Evolutionary conservation across 2,329 filamentous ascomycete genomes (phyloP).

Genomic region (Venturia aucupariae): DNA sequence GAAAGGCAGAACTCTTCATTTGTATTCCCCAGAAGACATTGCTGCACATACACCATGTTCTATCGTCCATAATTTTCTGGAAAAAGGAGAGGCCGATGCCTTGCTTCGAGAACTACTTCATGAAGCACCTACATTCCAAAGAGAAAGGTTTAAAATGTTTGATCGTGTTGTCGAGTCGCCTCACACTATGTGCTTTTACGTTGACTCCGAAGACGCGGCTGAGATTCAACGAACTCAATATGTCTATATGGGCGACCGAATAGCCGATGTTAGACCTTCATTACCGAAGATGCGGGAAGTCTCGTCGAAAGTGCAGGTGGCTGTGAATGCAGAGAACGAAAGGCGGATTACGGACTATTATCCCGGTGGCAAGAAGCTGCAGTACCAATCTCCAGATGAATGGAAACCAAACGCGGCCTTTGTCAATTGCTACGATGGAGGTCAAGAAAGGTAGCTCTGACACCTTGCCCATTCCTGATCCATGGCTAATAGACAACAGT

Average conservation of each 20-base stretch:
- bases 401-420: conserved; percentile 89
- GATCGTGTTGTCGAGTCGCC: conserved; percentile 78
- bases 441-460: conserved; percentile 46
- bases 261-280: conserved; percentile 68
- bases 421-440: conserved; percentile 87
- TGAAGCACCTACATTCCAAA: conserved; percentile 63
- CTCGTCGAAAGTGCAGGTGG: conserved; percentile 58
- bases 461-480: neutral
- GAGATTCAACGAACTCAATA: conserved; percentile 67
- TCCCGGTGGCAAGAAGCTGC: conserved; percentile 61
- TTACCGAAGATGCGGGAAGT: conserved; percentile 66
- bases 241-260: conserved; percentile 68
- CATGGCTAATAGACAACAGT: conserved; percentile 20
- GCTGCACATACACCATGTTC: conserved; percentile 80
- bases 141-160: conserved; percentile 73
- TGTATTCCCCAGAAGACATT: conserved; percentile 75
- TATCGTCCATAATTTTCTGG: conserved; percentile 85
- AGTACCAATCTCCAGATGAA: conserved; percentile 59
- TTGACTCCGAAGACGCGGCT: conserved; percentile 63
- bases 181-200: conserved; percentile 76
- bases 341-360: conserved; percentile 60
- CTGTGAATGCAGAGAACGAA: conserved; percentile 71
- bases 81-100: conserved; percentile 58
- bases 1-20: conserved; percentile 73
- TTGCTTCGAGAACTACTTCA: conserved; percentile 66